A percentile compares a stretch with the other conserved stretches of the same genome.
Evolutionary conservation across 495 filamentous ascomycete species (phyloP).

Genomic region (Schizothecium vesticola): DNA sequence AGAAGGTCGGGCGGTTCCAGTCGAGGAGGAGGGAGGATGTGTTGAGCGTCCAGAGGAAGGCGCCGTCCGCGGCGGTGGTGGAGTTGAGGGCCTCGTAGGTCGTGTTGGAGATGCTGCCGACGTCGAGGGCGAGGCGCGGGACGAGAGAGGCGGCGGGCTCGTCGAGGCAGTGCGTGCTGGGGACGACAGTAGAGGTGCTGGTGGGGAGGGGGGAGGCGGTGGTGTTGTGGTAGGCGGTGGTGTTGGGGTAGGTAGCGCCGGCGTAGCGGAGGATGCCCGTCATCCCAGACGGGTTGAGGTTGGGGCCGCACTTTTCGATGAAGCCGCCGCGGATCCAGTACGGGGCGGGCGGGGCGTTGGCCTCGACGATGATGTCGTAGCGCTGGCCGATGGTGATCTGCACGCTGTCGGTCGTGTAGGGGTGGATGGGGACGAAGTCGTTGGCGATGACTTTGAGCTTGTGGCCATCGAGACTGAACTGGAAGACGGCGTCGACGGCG

Average conservation of each 20-base stretch:
- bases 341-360: conserved; percentile 41
- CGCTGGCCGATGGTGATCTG: conserved; percentile 60
- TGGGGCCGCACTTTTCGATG: conserved; percentile 42
- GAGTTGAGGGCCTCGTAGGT: conserved; percentile 19
- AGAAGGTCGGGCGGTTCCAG: conserved; percentile 30
- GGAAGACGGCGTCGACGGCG: conserved; percentile 34
- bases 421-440: conserved; percentile 48
- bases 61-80: conserved; percentile 6
- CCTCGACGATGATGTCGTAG: conserved; percentile 61
- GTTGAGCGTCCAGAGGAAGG: conserved; percentile 36
- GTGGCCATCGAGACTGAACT: conserved; percentile 47
- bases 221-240: conserved; percentile 18
- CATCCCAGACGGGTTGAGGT: conserved; percentile 40
- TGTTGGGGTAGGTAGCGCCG: conserved; percentile 17
- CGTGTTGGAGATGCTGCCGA: conserved; percentile 18
- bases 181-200: conserved; percentile 23
- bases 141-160: conserved; percentile 26
- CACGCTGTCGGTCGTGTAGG: conserved; percentile 44
- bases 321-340: conserved; percentile 51
- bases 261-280: conserved; percentile 54
- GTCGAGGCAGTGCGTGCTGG: conserved; percentile 19
- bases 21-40: conserved; percentile 25
- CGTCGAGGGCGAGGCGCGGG: conserved; percentile 30
- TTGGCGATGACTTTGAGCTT: conserved; percentile 45
- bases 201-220: conserved; percentile 33